Evolutionary conservation across 2,329 filamentous ascomycete species (phyloP).

Genomic region (Hymenoscyphus infarciens): DNA sequence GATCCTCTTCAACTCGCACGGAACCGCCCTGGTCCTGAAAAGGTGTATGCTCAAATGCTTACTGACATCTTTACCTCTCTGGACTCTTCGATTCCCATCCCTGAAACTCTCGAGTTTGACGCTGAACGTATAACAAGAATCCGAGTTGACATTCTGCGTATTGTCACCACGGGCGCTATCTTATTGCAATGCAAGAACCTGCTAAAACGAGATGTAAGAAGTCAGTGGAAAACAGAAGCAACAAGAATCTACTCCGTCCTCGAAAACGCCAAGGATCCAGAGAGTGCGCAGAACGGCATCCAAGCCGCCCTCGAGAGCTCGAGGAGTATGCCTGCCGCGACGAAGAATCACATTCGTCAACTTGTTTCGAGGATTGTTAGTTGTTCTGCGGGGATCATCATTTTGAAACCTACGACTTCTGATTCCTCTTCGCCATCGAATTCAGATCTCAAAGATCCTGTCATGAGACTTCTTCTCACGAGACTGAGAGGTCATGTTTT

Average conservation of each 20-base stretch:
- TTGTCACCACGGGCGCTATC: slow-evolving; percentile 71
- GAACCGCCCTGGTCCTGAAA: slow-evolving; percentile 62
- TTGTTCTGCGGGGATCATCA: slow-evolving; percentile 22
- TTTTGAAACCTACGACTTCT: slow-evolving; percentile 5
- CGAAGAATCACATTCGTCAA: slow-evolving; percentile 55
- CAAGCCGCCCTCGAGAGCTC: slow-evolving; percentile 61
- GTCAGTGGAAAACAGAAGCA: slow-evolving; percentile 73
- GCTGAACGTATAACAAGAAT: slow-evolving; percentile 57
- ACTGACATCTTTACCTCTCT: slow-evolving; percentile 72
- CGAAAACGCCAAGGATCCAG: slow-evolving; percentile 50
- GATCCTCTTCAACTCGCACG: slow-evolving; percentile 64
- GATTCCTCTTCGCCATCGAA: slow-evolving; percentile 28
- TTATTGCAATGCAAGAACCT: slow-evolving; percentile 79
- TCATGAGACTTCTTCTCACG: slow-evolving; percentile 64
- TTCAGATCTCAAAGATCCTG: slow-evolving; percentile 45
- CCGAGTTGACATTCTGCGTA: slow-evolving; percentile 55
- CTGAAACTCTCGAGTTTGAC: slow-evolving; percentile 73
- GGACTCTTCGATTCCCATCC: slow-evolving; percentile 53
- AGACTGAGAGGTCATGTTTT: slow-evolving; percentile 65
- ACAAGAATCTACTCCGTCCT: slow-evolving; percentile 67
- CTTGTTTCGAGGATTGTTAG: slow-evolving; percentile 53
- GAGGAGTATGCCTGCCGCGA: slow-evolving; percentile 61
- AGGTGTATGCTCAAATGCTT: slow-evolving; percentile 72
- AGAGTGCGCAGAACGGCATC: slow-evolving; percentile 52
- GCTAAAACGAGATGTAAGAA: slow-evolving; percentile 74